These are phyloP conservation scores for Xylariaceae sp. DNA, from an alignment of 2,329 filamentous ascomycete genomes.

Conservation along the genomic window DNA sequence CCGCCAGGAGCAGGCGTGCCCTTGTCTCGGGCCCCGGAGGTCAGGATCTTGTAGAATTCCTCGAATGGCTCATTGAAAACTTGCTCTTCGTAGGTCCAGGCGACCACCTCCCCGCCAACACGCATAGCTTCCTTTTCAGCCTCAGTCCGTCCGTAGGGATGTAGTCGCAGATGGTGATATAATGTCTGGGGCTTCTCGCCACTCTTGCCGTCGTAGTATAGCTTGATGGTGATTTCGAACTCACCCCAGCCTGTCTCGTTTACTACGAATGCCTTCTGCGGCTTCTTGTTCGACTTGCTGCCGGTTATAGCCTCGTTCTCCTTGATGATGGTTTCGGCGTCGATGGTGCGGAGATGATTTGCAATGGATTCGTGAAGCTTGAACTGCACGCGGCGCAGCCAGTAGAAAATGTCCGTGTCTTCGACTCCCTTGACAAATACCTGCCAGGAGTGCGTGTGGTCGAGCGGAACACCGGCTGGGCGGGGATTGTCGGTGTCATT, in stretches of 20 bases:
- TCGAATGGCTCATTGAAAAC: conserved; percentile 97
- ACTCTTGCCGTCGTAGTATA: conserved; percentile 85
- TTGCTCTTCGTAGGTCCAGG: conserved; percentile 87
- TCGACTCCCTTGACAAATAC: conserved; percentile 90
- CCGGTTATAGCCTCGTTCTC: conserved; percentile 28
- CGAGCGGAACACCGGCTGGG: conserved; percentile 70
- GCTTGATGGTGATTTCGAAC: conserved; percentile 92
- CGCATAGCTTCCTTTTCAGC: conserved; percentile 62
- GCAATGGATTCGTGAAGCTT: conserved; percentile 97
- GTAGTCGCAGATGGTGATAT: conserved; percentile 86
- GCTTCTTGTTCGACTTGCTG: conserved; percentile 43
- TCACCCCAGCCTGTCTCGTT: conserved; percentile 96
- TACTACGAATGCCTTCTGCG: conserved; percentile 61
- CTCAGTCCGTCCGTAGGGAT: conserved; percentile 83
- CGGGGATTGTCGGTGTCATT: conserved; percentile 74
- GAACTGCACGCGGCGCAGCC: conserved; percentile 95
- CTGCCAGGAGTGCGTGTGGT: conserved; percentile 95
- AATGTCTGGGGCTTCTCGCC: conserved; percentile 94
- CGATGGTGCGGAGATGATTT: conserved; percentile 74
- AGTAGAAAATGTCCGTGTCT: conserved; percentile 87
- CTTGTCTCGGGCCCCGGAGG: conserved; percentile 60
- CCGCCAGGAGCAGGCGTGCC: conserved; percentile 42
- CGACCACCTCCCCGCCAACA: conserved; percentile 62
- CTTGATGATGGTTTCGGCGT: conserved; percentile 30
- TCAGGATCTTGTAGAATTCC: conserved; percentile 83